Percentiles rank a stretch among this genome's conserved stretches.
These are phyloP conservation scores for Pseudohyphozyma bogoriensis DNA, from an alignment of 768 basidiomycete species.

Conservation along the genomic window DNA sequence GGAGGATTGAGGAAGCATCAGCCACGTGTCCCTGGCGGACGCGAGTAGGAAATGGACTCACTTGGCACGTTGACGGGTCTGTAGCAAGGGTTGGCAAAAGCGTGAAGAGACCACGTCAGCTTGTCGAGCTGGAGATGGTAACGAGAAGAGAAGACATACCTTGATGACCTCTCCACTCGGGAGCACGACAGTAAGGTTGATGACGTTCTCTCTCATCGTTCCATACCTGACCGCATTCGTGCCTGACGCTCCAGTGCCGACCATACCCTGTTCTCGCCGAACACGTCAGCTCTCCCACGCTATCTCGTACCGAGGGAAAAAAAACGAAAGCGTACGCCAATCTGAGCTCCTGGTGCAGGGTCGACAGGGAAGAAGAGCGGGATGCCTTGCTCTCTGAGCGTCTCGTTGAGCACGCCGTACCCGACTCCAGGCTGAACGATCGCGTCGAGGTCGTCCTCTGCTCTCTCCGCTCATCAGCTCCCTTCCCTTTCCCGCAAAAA, in stretches of 20 bases:
- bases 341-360: conserved; percentile 34
- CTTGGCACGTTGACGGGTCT: conserved; percentile 50
- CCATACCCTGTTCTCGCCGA: conserved; percentile 64
- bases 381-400: conserved; percentile 53
- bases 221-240: conserved; percentile 44
- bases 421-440: conserved; percentile 61
- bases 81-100: too few species aligned
- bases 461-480: not conserved
- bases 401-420: conserved; percentile 69
- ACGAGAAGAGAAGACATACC: too few species aligned
- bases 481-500: too few species aligned
- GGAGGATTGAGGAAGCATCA: not conserved
- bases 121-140: not conserved
- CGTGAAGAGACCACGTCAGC: not conserved
- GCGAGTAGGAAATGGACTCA: not conserved
- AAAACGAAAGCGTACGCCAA: conserved; percentile 45
- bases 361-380: conserved; percentile 70
- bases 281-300: too few species aligned
- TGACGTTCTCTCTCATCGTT: conserved; percentile 29
- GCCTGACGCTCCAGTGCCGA: conserved; percentile 74
- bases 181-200: conserved; percentile 52
- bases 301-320: too few species aligned
- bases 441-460: conserved; percentile 57
- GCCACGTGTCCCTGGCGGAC: not conserved
- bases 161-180: conserved; percentile 86